A percentile compares a stretch with the other conserved stretches of the same genome.
phyloP scores from a whole-genome alignment of 2,329 filamentous ascomycete genomes.

The Pyricularia grisea region DNA sequence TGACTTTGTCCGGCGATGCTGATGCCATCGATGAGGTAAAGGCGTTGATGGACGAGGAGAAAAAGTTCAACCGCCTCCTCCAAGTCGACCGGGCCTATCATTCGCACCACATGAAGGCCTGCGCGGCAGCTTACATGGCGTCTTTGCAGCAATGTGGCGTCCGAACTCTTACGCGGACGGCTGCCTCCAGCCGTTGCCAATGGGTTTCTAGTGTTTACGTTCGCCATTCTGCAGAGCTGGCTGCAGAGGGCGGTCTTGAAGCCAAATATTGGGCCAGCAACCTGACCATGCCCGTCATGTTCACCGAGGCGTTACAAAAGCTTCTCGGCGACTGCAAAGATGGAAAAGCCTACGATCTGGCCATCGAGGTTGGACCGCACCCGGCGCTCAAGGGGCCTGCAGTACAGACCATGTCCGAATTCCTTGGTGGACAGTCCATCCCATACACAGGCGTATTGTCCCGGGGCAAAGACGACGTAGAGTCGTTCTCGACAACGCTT shows the following conservation, averaged over 20 bases:
- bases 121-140: neutral
- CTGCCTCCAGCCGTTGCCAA: neutral
- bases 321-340: constrained; percentile 11
- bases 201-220: neutral
- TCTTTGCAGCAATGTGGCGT: neutral
- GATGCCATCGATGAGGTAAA: constrained; percentile 8
- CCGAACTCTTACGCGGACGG: neutral
- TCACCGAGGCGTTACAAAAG: constrained; percentile 26
- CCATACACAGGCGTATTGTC: neutral
- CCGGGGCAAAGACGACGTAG: neutral
- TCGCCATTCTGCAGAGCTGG: neutral
- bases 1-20: constrained; percentile 32
- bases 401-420: constrained; percentile 19
- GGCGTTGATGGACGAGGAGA: constrained; percentile 9
- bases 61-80: constrained; percentile 11
- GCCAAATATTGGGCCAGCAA: constrained; percentile 24
- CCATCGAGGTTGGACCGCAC: constrained; percentile 35
- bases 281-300: constrained; percentile 27
- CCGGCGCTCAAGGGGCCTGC: constrained; percentile 31
- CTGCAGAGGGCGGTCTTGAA: neutral
- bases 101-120: constrained; percentile 13
- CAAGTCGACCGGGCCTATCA: constrained; percentile 18
- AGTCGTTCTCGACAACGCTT: neutral
- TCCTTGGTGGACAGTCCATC: neutral
- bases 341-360: constrained; percentile 20